Evolutionary conservation across 352 stramenopile genomes (phyloP).

Genomic region (Pythium aquatile): DNA sequence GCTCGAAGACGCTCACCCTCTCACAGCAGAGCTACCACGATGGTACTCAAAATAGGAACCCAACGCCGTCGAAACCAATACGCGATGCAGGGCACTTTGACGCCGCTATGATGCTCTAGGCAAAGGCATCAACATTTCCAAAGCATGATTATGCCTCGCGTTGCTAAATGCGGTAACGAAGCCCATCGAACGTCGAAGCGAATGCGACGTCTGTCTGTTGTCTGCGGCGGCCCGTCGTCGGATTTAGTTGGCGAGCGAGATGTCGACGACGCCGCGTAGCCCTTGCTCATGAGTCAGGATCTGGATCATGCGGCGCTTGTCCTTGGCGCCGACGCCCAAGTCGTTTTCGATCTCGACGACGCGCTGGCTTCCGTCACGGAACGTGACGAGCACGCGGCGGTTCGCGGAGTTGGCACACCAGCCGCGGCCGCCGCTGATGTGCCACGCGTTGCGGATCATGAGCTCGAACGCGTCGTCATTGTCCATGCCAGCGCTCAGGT

Average conservation of each 20-base stretch:
- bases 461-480: conserved; percentile 87
- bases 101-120: neutral
- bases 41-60: neutral
- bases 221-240: neutral
- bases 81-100: neutral
- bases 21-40: neutral
- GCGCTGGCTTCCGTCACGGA: conserved; percentile 62
- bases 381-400: conserved; percentile 68
- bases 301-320: conserved; percentile 57
- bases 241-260: conserved; percentile 43
- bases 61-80: neutral
- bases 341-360: conserved; percentile 76
- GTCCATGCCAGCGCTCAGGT: conserved; percentile 75
- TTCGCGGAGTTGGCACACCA: conserved; percentile 77
- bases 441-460: conserved; percentile 85
- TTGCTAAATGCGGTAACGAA: conserved; percentile 1
- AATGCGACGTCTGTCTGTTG: neutral
- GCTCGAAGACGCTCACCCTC: neutral
- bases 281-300: conserved; percentile 49
- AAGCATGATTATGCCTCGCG: neutral
- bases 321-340: conserved; percentile 40
- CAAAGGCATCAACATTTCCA: neutral
- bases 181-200: neutral
- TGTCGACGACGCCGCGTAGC: conserved; percentile 45
- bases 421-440: conserved; percentile 75